phyloP scores from a whole-genome alignment of 2,329 filamentous ascomycete genomes.

The Fusarium sp. region DNA sequence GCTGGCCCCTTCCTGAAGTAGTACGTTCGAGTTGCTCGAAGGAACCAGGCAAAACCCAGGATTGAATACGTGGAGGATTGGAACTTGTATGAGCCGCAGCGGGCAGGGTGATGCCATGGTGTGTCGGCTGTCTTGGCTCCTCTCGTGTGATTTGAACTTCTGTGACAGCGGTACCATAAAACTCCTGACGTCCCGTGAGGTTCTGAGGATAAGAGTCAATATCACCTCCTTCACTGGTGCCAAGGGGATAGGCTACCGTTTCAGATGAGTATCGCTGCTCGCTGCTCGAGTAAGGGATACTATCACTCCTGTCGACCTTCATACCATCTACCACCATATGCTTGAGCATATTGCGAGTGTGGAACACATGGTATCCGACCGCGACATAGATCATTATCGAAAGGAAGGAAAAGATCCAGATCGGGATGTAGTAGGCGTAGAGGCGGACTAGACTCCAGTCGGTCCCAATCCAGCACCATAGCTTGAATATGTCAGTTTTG shows the following conservation, averaged over 20 bases:
- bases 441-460: conserved; percentile 67
- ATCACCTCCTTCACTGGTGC: not conserved
- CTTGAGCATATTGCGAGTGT: conserved; percentile 66
- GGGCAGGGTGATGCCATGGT: conserved; percentile 22
- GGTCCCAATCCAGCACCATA: conserved; percentile 71
- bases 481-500: conserved; percentile 52
- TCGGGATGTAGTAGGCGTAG: conserved; percentile 70
- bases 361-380: conserved; percentile 70
- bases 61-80: conserved; percentile 39
- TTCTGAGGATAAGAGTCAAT: conserved; percentile 45
- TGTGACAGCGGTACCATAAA: conserved; percentile 63
- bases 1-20: conserved; percentile 33
- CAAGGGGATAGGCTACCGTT: conserved; percentile 47
- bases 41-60: conserved; percentile 43
- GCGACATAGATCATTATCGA: conserved; percentile 67
- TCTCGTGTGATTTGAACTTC: conserved; percentile 61
- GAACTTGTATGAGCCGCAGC: conserved; percentile 26
- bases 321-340: conserved; percentile 55
- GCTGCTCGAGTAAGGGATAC: conserved; percentile 43
- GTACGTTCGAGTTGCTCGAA: conserved; percentile 31
- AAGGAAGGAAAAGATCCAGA: conserved; percentile 69
- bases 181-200: conserved; percentile 47
- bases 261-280: conserved; percentile 51
- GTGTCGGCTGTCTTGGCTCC: conserved; percentile 28
- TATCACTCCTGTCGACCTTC: conserved; percentile 36